A percentile compares a stretch with the other conserved stretches of the same genome.
Conservation (phyloP, 805 yeast species). For the Candida krabiensis region DNA sequence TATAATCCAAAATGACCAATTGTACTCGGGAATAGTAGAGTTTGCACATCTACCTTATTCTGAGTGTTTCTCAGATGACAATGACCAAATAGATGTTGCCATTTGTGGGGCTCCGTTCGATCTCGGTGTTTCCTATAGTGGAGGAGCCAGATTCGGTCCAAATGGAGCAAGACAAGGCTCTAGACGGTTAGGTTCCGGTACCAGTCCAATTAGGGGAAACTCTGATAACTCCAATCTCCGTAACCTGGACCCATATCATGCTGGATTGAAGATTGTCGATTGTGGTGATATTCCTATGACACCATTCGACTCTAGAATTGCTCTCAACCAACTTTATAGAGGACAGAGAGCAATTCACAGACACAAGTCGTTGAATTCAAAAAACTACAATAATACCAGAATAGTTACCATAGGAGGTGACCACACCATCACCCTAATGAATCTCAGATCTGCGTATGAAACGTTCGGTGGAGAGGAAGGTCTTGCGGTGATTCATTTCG, state of each 20-base stretch:
- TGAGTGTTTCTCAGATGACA: slow-evolving; percentile 21
- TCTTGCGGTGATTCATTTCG: slow-evolving; percentile 54
- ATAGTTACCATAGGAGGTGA: slow-evolving; percentile 58
- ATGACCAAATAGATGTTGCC: slow-evolving; percentile 46
- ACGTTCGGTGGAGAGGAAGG: slow-evolving; percentile 41
- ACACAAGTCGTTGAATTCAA: slow-evolving; percentile 29
- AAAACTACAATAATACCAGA: slow-evolving; percentile 26
- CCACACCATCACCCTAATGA: slow-evolving; percentile 53
- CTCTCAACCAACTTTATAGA: slow-evolving; percentile 55
- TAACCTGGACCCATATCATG: slow-evolving; percentile 43
- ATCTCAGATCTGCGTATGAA: slow-evolving; percentile 47
- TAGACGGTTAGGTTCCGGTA: slow-evolving; percentile 44
- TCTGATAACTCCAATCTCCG: slow-evolving; percentile 34
- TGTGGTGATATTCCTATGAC: slow-evolving; percentile 64
- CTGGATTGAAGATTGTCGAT: slow-evolving; percentile 43
- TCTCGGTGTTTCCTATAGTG: slow-evolving; percentile 54
- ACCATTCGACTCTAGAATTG: slow-evolving; percentile 59
- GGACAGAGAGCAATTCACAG: slow-evolving; percentile 50
- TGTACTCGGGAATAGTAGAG: slow-evolving; percentile 53
- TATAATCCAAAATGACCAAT: slow-evolving; percentile 11
- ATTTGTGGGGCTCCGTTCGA: slow-evolving; percentile 47
- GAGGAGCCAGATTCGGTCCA: slow-evolving; percentile 63
- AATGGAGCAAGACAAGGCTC: slow-evolving; percentile 45
- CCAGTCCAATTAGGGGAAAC: slow-evolving; percentile 40
- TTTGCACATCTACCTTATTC: slow-evolving; percentile 45